These are phyloP conservation scores for Lactifluus hygrophoroides DNA, from an alignment of 768 basidiomycete species.

Conservation along the genomic window DNA sequence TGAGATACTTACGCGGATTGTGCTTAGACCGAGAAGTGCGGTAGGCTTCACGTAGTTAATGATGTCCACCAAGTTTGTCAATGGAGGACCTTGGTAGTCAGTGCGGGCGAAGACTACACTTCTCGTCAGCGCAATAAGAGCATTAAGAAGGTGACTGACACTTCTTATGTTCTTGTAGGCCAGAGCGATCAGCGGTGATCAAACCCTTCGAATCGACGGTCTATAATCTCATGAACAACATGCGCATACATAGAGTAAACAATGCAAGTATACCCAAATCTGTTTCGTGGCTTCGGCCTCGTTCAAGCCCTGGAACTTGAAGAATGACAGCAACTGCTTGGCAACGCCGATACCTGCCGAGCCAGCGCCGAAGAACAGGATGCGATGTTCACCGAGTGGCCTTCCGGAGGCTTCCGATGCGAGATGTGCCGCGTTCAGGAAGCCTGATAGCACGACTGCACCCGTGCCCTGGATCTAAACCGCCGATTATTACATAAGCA, in stretches of 20 bases:
- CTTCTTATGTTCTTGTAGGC: slow-evolving; percentile 75
- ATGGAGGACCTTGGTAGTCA: slow-evolving; percentile 70
- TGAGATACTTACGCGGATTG: slow-evolving; percentile 45
- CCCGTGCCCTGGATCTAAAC: slow-evolving; percentile 49
- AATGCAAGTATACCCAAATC: slow-evolving; percentile 50
- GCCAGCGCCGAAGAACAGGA: slow-evolving; percentile 91
- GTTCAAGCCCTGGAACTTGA: slow-evolving; percentile 68
- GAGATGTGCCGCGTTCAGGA: slow-evolving; percentile 82
- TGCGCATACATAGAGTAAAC: background rate
- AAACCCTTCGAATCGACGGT: slow-evolving; percentile 78
- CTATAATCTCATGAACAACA: background rate
- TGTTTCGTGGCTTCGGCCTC: slow-evolving; percentile 66
- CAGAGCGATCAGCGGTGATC: slow-evolving; percentile 63
- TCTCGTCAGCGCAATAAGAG: slow-evolving; percentile 1
- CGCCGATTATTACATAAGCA: background rate
- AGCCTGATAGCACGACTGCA: slow-evolving; percentile 83
- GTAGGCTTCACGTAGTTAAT: slow-evolving; percentile 80
- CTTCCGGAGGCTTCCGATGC: slow-evolving; percentile 58
- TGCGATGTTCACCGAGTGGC: slow-evolving; percentile 64
- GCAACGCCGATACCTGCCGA: slow-evolving; percentile 91
- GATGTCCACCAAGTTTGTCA: slow-evolving; percentile 72
- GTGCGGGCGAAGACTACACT: slow-evolving; percentile 66
- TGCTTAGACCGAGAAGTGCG: slow-evolving; percentile 81
- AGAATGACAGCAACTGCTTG: slow-evolving; percentile 82
- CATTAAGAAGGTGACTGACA: slow-evolving; percentile 35